Evolutionary conservation across 768 basidiomycete genomes (phyloP).

Genomic region (Amanita rubescens): DNA sequence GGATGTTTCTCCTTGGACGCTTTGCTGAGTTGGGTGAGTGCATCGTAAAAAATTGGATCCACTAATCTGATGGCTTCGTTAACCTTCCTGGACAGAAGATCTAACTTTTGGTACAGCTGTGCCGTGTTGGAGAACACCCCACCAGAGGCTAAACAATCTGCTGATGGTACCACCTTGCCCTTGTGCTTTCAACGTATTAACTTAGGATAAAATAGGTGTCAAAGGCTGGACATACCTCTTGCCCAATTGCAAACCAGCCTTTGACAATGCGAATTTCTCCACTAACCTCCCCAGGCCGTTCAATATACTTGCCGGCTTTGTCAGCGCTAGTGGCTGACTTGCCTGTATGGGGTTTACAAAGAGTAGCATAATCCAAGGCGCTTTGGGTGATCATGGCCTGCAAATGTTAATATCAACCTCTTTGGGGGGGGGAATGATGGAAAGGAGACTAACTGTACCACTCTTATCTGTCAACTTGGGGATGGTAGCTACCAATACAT

Average conservation of each 20-base stretch:
- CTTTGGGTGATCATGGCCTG: not conserved
- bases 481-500: not conserved
- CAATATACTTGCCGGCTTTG: not conserved
- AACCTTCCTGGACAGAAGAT: not conserved
- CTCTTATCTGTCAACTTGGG: not conserved
- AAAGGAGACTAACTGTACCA: not conserved
- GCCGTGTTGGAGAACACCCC: not conserved
- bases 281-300: not conserved
- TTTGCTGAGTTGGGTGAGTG: conserved; percentile 3
- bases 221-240: not conserved
- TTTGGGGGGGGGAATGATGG: not conserved
- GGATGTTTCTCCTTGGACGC: conserved; percentile 5
- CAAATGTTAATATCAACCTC: not conserved
- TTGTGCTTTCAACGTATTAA: not conserved
- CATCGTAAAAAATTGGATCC: conserved; percentile 6
- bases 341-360: not conserved
- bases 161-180: not conserved
- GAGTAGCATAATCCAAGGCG: not conserved
- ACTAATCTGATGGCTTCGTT: conserved; percentile 5
- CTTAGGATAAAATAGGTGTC: not conserved
- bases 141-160: not conserved
- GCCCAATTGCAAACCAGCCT: not conserved
- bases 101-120: not conserved
- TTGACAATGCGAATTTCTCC: not conserved
- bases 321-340: not conserved